These are phyloP conservation scores for Kregervanrija delftensis DNA, from an alignment of 805 yeast genomes.

Conservation along the genomic window DNA sequence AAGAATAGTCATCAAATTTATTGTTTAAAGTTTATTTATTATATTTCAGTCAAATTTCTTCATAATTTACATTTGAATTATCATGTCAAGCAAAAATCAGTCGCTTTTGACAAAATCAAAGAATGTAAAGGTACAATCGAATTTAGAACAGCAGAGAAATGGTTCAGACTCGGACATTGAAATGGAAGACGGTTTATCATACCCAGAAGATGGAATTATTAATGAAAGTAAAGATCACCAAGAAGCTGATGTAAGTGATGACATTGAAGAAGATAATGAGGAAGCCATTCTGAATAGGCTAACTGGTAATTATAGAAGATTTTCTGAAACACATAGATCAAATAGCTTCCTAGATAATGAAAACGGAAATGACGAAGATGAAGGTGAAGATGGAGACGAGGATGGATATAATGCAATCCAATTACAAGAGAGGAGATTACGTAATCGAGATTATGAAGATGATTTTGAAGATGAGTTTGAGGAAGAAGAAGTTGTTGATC, in stretches of 20 bases:
- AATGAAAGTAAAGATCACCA: background rate
- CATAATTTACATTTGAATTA: too few species aligned
- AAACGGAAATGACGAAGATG: conserved; percentile 10
- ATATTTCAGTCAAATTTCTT: too few species aligned
- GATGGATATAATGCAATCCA: conserved; percentile 1
- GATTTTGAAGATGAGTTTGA: conserved; percentile 16
- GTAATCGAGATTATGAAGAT: conserved; percentile 6
- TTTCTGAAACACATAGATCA: conserved; percentile 20
- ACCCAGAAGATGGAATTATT: background rate
- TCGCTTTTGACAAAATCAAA: conserved; percentile 1
- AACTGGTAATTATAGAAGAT: conserved; percentile 33
- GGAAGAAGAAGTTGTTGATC: conserved; percentile 1
- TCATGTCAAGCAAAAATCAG: background rate
- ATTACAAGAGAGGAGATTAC: background rate
- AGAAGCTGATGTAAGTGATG: conserved; percentile 3
- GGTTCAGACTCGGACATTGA: too few species aligned
- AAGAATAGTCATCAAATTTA: too few species aligned
- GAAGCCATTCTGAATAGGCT: conserved; percentile 30
- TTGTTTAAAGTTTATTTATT: too few species aligned
- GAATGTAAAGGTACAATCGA: background rate
- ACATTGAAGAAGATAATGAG: conserved; percentile 22
- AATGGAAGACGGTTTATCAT: background rate
- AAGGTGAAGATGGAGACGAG: conserved; percentile 18
- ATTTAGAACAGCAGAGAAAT: too few species aligned
- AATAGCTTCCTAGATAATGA: conserved; percentile 10